Base-by-base conservation (phyloP, 2,329 filamentous ascomycete species). In the Trichoderma afroharzianum region DNA sequence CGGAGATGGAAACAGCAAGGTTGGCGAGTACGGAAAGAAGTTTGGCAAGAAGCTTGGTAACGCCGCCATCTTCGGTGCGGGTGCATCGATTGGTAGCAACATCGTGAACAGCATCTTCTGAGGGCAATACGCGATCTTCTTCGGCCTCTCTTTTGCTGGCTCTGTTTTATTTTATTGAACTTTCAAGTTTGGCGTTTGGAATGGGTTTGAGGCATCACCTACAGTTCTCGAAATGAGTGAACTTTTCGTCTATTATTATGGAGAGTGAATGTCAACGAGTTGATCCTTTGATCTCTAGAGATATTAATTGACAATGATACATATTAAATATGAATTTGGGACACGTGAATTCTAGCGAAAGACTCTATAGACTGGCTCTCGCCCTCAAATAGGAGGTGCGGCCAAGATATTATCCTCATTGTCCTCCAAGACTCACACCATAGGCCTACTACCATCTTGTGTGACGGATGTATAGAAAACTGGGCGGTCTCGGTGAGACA, bases 51-150 rank as follows among this genome's bases (percentile, higher is more conserved):
- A 98, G 86, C 76, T 85, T 58, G 95, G 95, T 7, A 90, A 91
- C 76, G 87, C 88, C 58, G 94, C 94, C 32, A 94, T 98, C 76
- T 97, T 97, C 77, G 95, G 95, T 81, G 95, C 95, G 62, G 95
- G 95, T 81, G 95, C 95, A 63, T 96, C 93, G 1, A 92, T 97
- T 74, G 95, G 95, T 79, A 89, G 92, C 76, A 96, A 97, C 79
- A 90, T 97, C 79, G 94, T 97, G 76, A 96, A 97, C 82, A 90
- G 91, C 74, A 97, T 97, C 76, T 96, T 97, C 81, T 97, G 90
- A 61, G 57, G n/a, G 21, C n/a, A 18, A n/a, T 8, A 24, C 11
- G 4, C 28, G n/a, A 0, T 32, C 18, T 32, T 43, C 14, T 24
- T 58, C 24, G 21, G 4, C 15, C n/a, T 50, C 18, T 1, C 12